Evolutionary conservation across 2,329 filamentous ascomycete species (phyloP), one percentile per base, ranked within the genome.

Genomic region (Hirsutella rhossiliensis): DNA sequence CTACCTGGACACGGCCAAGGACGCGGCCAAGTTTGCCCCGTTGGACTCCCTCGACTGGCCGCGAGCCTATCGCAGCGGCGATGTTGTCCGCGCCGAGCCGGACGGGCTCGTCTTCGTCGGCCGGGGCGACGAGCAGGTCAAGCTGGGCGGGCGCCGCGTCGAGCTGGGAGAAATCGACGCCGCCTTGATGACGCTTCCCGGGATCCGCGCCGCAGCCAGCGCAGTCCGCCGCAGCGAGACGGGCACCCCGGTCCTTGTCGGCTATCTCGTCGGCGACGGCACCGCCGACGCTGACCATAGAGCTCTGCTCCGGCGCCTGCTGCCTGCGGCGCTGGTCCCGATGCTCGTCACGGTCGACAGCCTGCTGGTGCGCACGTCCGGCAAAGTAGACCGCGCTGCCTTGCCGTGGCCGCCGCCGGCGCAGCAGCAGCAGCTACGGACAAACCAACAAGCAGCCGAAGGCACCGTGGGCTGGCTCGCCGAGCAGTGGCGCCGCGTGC

Each of bases 81-180:
- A 56, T 28, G 36, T 55, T 27, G 53, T 56, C 3, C 46, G 51
- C 19, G 52, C 53, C 20, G 52, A 54, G 20, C 45, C 19, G 9
- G 42, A 52, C 3, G 54, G 54, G 6, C 45, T 49, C 11, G 32
- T 54, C 20, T 55, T 52, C 20, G 41, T 55, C 13, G 54, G 56
- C 20, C 53, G 55, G 6, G 54, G 54, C 30, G 55, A 59, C 39
- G 42, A 52, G n/a, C 54, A 58, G 41, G 53, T 57, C 43, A 59
- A 59, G 47, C 48, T 59, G 19, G 52, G 52, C 5, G 55, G 57
- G 1, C 52, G 56, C 5, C 50, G 56, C 23, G 44, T 56, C 18
- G 57, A 58, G 43, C 52, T 56, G 1, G 55, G 51, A 20, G 56
- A 59, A 37, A 49, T 59, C 38, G 52, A 58, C 34, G 46, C 49